Base-by-base conservation (phyloP, 176 grass and related monocot species). In the Triticum monococcum region DNA sequence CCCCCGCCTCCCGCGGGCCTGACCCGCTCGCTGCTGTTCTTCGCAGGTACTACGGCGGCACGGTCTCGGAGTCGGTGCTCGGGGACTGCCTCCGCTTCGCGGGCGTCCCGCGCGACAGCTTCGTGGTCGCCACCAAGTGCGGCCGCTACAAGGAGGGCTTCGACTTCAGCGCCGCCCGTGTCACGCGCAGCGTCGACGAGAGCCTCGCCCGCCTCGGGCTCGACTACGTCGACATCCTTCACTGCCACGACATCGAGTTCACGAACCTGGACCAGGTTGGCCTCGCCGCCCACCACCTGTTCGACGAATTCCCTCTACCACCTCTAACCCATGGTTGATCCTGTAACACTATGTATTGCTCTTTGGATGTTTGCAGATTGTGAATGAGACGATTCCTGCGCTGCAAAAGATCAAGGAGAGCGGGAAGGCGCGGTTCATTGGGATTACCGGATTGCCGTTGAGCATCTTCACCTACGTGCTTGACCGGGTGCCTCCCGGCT, bases 221-320 rank as follows among this genome's bases (percentile, higher is more conserved):
- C 20, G 88, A 90, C 82, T 96, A 98, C 75, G 93, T 98, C 9
- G 96, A 98, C 71, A 90, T 96, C 64, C 84, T 98, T 68, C 91
- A 96, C 59, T 94, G 92, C 79, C 96, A 96, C 50, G 96, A 96
- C 86, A 96, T 98, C 65, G 93, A 98, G 86, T 98, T 98, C 73
- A 92, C 83, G 2, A 75, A 52, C 70, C 96, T 98, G 14, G 91
- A 98, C 67, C 92, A 94, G 92, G 96, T 94, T 11, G 69, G 9
- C 7, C 5, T 4, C 40, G 3, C 35, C 16, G 45, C 64, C 25
- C 56, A 23, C 77, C 14, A 79, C 52, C 68, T 65, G 72, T 80
- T 90, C 68, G 75, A 81, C n/a, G 16, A 69, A 87, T 91, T 84
- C 3, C 35, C 38, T 32, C 10, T 7, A 16, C 11, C 37, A 74